Evolutionary conservation across 2,329 filamentous ascomycete species (phyloP).

Genomic region (Colletotrichum lentis): DNA sequence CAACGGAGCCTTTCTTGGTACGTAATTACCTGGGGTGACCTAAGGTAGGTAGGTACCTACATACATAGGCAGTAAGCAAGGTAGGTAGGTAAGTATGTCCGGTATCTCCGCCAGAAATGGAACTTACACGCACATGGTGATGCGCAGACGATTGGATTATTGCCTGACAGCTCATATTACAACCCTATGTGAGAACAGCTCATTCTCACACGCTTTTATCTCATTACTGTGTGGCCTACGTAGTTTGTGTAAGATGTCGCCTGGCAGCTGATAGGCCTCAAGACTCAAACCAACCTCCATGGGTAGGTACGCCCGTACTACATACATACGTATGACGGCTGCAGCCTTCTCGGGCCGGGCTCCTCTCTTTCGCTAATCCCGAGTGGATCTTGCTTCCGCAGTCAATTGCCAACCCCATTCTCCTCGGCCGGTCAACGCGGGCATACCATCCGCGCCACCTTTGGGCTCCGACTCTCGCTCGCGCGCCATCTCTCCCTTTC

Average conservation of each 20-base stretch:
- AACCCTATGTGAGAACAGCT: neutral
- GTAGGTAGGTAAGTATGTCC: slow-evolving; percentile 3
- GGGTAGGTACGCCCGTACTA: neutral
- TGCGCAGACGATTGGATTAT: slow-evolving; percentile 10
- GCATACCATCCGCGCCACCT: neutral
- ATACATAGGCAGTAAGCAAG: too few relatives aligned
- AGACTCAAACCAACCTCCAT: neutral
- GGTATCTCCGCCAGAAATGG: neutral
- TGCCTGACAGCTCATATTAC: neutral
- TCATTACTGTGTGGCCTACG: too few relatives aligned
- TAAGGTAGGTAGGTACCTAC: too few relatives aligned
- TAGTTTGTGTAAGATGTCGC: neutral
- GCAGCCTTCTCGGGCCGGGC: neutral
- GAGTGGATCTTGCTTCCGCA: slow-evolving; percentile 5
- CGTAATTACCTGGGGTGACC: too few relatives aligned
- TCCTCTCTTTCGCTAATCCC: slow-evolving; percentile 8
- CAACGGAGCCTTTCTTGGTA: too few relatives aligned
- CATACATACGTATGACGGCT: neutral
- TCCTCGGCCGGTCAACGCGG: slow-evolving; percentile 1
- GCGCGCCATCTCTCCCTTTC: neutral
- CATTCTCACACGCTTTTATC: too few relatives aligned
- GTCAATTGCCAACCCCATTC: neutral
- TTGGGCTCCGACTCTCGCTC: neutral
- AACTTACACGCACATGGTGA: slow-evolving; percentile 1
- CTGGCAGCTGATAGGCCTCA: neutral